A percentile compares a stretch with the other conserved stretches of the same genome.
phyloP scores from a whole-genome alignment of 2,329 filamentous ascomycete species.

The Phialophora chinensis region DNA sequence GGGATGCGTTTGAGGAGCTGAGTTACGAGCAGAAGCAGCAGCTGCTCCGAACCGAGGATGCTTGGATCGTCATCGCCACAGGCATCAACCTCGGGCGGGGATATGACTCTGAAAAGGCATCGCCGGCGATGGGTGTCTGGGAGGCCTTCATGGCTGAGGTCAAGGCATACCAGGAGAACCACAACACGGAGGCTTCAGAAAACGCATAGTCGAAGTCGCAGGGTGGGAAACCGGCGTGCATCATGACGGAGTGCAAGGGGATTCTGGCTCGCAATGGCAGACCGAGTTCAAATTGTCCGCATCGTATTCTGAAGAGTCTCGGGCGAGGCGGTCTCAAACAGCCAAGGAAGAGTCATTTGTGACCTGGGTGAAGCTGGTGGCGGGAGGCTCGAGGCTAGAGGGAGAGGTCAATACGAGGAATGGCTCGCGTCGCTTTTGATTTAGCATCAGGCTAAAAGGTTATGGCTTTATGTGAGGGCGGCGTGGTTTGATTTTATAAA shows the following conservation, averaged over 20 bases:
- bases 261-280: background rate
- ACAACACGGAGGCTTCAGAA: background rate
- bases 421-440: background rate
- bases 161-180: background rate
- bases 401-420: background rate
- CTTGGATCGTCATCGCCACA: background rate
- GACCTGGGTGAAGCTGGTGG: background rate
- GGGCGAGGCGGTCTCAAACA: background rate
- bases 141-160: conserved; percentile 1
- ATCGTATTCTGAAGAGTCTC: background rate
- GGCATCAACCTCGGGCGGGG: conserved; percentile 4
- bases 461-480: background rate
- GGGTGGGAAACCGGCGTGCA: background rate
- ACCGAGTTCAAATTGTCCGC: background rate
- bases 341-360: background rate
- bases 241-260: background rate
- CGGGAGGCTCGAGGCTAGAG: background rate
- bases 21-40: conserved; percentile 4
- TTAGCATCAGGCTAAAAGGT: background rate
- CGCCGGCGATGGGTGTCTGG: conserved; percentile 2
- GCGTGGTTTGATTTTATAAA: background rate
- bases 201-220: background rate
- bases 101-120: background rate
- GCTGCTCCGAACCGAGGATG: conserved; percentile 2
- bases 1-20: background rate